Base-by-base conservation (phyloP, 2,329 filamentous ascomycete genomes). In the Daldinia sp. region DNA sequence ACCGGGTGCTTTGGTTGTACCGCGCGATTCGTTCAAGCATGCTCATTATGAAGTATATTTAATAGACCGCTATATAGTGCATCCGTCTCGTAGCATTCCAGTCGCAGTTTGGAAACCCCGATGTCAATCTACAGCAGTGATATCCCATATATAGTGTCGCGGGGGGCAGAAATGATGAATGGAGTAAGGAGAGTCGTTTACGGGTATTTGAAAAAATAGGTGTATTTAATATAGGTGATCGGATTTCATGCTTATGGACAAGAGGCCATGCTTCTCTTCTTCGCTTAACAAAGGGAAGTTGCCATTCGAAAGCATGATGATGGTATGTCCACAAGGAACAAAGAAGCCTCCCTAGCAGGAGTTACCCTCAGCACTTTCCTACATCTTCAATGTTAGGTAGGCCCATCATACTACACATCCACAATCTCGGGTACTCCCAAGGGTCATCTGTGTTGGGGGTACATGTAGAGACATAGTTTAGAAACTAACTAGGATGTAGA, bases 1-100 rank as follows among this genome's bases (percentile, higher is more conserved):
- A 48, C 23, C 71, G 65, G 18, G 53, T 64, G 51, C 72, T 74
- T 28, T 74, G 66, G 60, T 75, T 76, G 13, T 71, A 70, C 41
- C 71, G 70, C 6, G 72, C 70, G 33, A 78, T 72, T 30, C 72
- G 70, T 57, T 77, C 75, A 9, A 77, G 67, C 50, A 74, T 68
- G 35, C 74, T 78, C 75, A 76, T 72, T 42, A 28, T 69, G 39
- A 23, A n/a, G 23, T 37, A 48, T 39, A 46, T 20, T 30, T 48
- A 28, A 37, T 54, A 54, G 33, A 30, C 12, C 18, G 15, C 6
- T 37, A 15, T 7, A 39, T 15, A 42, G 20, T 10, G 6, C 23
- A 20, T 37, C 6, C 12, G n/a, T 50, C 35, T 46, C 57, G 33
- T 56, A 37, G 50, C 23, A 57, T 51, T 33, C 20, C 4, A 30